Conservation (phyloP, 768 basidiomycete species). For the Tricholoma flavovirens region DNA sequence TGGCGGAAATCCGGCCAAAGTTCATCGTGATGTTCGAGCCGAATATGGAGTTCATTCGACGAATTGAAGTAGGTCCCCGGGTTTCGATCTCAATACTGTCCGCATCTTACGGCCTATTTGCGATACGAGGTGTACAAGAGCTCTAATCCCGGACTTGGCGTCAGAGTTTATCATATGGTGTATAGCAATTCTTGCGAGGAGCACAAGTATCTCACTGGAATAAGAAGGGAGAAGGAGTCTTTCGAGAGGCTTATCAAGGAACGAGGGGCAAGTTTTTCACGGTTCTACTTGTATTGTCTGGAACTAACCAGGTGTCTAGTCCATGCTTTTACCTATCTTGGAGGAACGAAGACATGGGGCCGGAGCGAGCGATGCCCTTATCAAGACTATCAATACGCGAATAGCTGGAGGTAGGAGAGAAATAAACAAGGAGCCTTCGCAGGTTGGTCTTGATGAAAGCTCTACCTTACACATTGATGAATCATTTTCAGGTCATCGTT, state of each 20-base stretch:
- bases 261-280: slow-evolving; percentile 58
- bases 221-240: slow-evolving; percentile 88
- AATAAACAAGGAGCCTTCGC: slow-evolving; percentile 56
- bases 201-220: slow-evolving; percentile 86
- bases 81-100: too few species aligned
- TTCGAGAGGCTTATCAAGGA: slow-evolving; percentile 93
- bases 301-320: slow-evolving; percentile 35
- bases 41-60: slow-evolving; percentile 84
- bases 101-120: background rate
- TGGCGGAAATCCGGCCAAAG: slow-evolving; percentile 82
- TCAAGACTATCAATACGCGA: slow-evolving; percentile 80
- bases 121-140: slow-evolving; percentile 74
- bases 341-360: slow-evolving; percentile 47
- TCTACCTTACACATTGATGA: background rate
- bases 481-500: slow-evolving; percentile 68
- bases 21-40: slow-evolving; percentile 97
- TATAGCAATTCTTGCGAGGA: slow-evolving; percentile 93
- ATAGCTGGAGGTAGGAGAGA: slow-evolving; percentile 82
- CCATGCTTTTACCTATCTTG: slow-evolving; percentile 82
- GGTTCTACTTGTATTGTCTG: background rate
- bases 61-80: slow-evolving; percentile 66
- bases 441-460: slow-evolving; percentile 32
- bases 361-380: slow-evolving; percentile 48
- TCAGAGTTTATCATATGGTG: slow-evolving; percentile 94
- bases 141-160: slow-evolving; percentile 72